A percentile compares a stretch with the other conserved stretches of the same genome.
phyloP scores from a whole-genome alignment of 2,329 filamentous ascomycete species.

The Phialocephala sp. region DNA sequence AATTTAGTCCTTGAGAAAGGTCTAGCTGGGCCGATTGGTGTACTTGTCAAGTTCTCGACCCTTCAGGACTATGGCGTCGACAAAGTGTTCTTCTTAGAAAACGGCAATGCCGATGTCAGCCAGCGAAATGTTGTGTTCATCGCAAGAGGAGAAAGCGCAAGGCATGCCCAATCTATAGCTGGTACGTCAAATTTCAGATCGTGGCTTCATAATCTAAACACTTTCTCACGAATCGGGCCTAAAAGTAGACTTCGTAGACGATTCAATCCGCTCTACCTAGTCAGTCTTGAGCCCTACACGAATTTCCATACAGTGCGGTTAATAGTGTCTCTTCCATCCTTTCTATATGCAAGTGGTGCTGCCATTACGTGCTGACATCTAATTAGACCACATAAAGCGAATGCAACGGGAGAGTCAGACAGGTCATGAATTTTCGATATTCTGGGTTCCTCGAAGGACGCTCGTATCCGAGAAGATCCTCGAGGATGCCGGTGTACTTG shows the following conservation, averaged over 20 bases:
- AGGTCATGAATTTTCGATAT: slow-evolving; percentile 95
- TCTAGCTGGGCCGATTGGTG: slow-evolving; percentile 85
- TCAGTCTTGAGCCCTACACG: slow-evolving; percentile 63
- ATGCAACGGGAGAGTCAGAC: slow-evolving; percentile 86
- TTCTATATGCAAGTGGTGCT: slow-evolving; percentile 50
- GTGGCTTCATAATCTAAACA: background rate
- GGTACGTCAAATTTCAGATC: slow-evolving; percentile 58
- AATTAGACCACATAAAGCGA: slow-evolving; percentile 84
- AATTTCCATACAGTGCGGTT: slow-evolving; percentile 45
- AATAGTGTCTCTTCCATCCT: slow-evolving; percentile 48
- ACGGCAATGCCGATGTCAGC: slow-evolving; percentile 90
- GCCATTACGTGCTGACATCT: slow-evolving; percentile 64
- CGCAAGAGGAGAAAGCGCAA: slow-evolving; percentile 85
- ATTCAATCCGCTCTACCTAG: slow-evolving; percentile 57
- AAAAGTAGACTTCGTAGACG: slow-evolving; percentile 66
- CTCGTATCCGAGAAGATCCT: slow-evolving; percentile 89
- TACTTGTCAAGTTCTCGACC: slow-evolving; percentile 93
- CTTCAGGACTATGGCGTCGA: slow-evolving; percentile 97
- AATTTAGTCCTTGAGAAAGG: slow-evolving; percentile 93
- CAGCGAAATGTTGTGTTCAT: slow-evolving; percentile 96
- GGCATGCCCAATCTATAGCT: slow-evolving; percentile 83
- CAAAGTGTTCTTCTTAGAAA: slow-evolving; percentile 96
- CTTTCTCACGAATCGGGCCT: slow-evolving; percentile 48
- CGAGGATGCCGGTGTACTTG: slow-evolving; percentile 90
- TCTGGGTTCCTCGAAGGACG: slow-evolving; percentile 93